A percentile compares a stretch with the other conserved stretches of the same genome.
Conservation (phyloP, 2,329 filamentous ascomycete genomes). For the Fusarium oxysporum region DNA sequence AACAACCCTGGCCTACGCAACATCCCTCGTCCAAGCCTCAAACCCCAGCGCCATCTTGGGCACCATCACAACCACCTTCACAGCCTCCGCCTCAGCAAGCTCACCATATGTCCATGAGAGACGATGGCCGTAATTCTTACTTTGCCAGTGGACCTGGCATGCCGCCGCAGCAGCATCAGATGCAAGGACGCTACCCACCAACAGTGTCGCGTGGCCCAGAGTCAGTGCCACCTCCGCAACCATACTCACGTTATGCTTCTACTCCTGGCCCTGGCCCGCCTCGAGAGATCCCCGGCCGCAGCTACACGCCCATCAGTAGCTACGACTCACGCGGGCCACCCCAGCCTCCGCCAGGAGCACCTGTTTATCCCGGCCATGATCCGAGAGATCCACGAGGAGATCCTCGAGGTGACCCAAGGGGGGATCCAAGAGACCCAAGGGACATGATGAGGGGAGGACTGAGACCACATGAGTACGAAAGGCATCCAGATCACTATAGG, state of each 20-base stretch:
- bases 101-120: constrained; percentile 53
- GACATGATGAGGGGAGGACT: constrained; percentile 57
- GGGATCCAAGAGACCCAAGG: constrained; percentile 51
- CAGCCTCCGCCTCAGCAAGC: constrained; percentile 50
- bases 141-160: constrained; percentile 47
- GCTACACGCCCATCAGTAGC: constrained; percentile 57
- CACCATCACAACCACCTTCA: constrained; percentile 49
- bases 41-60: constrained; percentile 51
- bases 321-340: constrained; percentile 57
- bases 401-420: constrained; percentile 32
- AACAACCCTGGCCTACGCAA: constrained; percentile 50
- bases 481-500: constrained; percentile 58
- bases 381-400: constrained; percentile 47
- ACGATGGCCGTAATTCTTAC: constrained; percentile 53
- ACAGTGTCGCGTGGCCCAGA: constrained; percentile 56
- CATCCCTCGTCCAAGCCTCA: constrained; percentile 51
- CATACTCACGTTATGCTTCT: constrained; percentile 58
- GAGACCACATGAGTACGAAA: constrained; percentile 60
- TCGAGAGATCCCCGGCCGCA: constrained; percentile 57
- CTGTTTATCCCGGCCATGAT: constrained; percentile 47
- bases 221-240: constrained; percentile 52
- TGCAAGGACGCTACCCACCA: constrained; percentile 54
- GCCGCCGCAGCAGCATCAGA: constrained; percentile 48
- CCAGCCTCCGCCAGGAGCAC: constrained; percentile 48
- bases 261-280: constrained; percentile 56